These are phyloP conservation scores for Botryosphaeria dothidea DNA, from an alignment of 2,329 filamentous ascomycete genomes.

Conservation along the genomic window DNA sequence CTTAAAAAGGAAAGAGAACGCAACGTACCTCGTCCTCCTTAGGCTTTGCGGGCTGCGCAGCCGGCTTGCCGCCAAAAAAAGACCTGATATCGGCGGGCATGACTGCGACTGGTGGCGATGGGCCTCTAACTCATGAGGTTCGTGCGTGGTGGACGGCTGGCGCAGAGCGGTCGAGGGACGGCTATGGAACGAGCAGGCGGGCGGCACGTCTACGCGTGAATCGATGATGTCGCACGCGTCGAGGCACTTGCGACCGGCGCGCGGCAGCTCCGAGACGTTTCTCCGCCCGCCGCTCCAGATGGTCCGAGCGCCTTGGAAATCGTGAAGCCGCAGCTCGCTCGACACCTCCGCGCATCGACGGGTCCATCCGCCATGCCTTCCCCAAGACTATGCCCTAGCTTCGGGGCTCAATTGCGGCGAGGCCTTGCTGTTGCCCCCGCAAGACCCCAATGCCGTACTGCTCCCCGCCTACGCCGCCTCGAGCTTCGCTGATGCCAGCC, in stretches of 20 bases:
- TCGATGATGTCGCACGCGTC: slow-evolving; percentile 18
- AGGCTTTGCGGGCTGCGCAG: slow-evolving; percentile 48
- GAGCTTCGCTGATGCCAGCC: background rate
- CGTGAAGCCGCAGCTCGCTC: slow-evolving; percentile 22
- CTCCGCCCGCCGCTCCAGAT: slow-evolving; percentile 10
- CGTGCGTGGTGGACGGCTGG: background rate
- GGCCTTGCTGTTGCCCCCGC: slow-evolving; percentile 25
- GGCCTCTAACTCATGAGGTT: background rate
- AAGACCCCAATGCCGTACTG: slow-evolving; percentile 11
- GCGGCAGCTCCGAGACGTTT: slow-evolving; percentile 12
- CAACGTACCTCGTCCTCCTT: slow-evolving; percentile 30
- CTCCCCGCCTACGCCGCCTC: background rate
- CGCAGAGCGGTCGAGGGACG: background rate
- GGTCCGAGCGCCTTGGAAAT: slow-evolving; percentile 12
- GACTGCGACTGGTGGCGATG: background rate
- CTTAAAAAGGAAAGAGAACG: background rate
- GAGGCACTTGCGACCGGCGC: background rate
- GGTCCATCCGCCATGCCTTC: slow-evolving; percentile 39
- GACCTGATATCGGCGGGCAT: slow-evolving; percentile 88
- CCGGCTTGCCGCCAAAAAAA: slow-evolving; percentile 81
- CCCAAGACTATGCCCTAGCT: slow-evolving; percentile 37
- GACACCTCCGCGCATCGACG: slow-evolving; percentile 19
- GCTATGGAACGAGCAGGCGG: background rate
- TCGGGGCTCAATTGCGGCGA: slow-evolving; percentile 35
- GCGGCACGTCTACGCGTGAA: slow-evolving; percentile 13